Percentiles rank a stretch among this genome's conserved stretches.
Evolutionary conservation across 1,284 basidiomycete species (phyloP).

Genomic region (Trichosporon asahii): DNA sequence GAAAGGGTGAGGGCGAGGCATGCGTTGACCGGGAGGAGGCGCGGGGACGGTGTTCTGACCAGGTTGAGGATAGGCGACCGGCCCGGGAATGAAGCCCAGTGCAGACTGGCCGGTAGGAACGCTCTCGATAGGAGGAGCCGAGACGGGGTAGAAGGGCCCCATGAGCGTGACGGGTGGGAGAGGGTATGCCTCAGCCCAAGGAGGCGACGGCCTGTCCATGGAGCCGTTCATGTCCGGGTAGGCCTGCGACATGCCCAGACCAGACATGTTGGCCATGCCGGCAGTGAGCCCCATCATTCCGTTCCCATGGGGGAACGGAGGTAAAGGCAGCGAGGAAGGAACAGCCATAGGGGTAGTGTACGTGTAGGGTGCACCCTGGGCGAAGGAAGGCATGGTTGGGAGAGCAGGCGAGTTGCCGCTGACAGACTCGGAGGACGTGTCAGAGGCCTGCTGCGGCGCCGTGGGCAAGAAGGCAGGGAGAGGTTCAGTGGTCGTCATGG

Average conservation of each 20-base stretch:
- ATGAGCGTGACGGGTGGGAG: constrained; percentile 10
- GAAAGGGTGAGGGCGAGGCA: constrained; percentile 22
- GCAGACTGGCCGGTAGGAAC: background rate
- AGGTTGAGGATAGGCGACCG: background rate
- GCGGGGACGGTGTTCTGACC: background rate
- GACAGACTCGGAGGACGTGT: constrained; percentile 3
- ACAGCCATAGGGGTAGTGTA: constrained; percentile 2
- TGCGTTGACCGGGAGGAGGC: background rate
- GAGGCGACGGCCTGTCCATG: background rate
- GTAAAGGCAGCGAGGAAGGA: background rate
- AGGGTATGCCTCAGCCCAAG: constrained; percentile 11
- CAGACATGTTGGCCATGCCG: constrained; percentile 2
- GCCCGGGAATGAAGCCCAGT: constrained; percentile 5
- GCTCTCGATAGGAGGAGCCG: background rate
- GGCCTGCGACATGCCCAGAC: background rate
- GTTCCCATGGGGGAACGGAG: background rate
- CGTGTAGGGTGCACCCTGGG: background rate
- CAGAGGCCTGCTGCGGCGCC: constrained; percentile 4
- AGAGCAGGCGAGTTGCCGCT: background rate
- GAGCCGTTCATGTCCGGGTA: background rate
- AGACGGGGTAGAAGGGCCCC: background rate
- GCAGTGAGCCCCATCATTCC: background rate
- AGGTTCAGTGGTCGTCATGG: background rate
- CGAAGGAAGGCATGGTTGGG: background rate
- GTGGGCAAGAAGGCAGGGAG: constrained; percentile 11